These are phyloP conservation scores for Mortierella hygrophila DNA, from an alignment of 192 early-diverging fungal genomes.

Conservation along the genomic window DNA sequence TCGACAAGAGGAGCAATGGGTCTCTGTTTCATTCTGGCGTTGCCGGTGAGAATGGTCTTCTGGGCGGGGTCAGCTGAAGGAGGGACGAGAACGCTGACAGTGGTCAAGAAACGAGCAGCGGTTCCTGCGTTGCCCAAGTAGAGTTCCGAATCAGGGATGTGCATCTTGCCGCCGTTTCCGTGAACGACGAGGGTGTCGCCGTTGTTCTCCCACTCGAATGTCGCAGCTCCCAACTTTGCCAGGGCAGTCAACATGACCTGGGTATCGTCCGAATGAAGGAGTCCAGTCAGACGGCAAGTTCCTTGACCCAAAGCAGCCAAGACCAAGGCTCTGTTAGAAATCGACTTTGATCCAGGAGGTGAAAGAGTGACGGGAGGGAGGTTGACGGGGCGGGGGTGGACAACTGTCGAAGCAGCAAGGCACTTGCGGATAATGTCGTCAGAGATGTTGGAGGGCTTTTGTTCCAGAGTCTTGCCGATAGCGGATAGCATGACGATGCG, in stretches of 20 bases:
- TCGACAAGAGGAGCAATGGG: slow-evolving; percentile 92
- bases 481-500: slow-evolving; percentile 87
- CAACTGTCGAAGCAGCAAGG: slow-evolving; percentile 79
- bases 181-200: slow-evolving; percentile 89
- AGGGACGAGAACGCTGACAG: slow-evolving; percentile 83
- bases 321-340: slow-evolving; percentile 95
- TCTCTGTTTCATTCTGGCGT: slow-evolving; percentile 97
- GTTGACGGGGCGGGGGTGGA: slow-evolving; percentile 64
- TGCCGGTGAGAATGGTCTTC: slow-evolving; percentile 87
- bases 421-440: slow-evolving; percentile 89
- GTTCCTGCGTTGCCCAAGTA: slow-evolving; percentile 99
- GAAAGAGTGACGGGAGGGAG: slow-evolving; percentile 67
- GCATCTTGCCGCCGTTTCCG: slow-evolving; percentile 84
- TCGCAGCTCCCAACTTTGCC: slow-evolving; percentile 87
- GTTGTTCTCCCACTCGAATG: slow-evolving; percentile 92
- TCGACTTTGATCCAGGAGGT: slow-evolving; percentile 96
- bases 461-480: slow-evolving; percentile 90
- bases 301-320: slow-evolving; percentile 91
- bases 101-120: slow-evolving; percentile 94
- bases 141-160: slow-evolving; percentile 81
- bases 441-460: slow-evolving; percentile 83
- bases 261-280: slow-evolving; percentile 98
- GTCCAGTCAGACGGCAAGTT: slow-evolving; percentile 82
- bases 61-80: slow-evolving; percentile 41
- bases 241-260: slow-evolving; percentile 96